Percentiles rank a stretch among this genome's conserved stretches.
phyloP scores from a whole-genome alignment of 176 grass and related monocot species.

The Carex parvula region DNA sequence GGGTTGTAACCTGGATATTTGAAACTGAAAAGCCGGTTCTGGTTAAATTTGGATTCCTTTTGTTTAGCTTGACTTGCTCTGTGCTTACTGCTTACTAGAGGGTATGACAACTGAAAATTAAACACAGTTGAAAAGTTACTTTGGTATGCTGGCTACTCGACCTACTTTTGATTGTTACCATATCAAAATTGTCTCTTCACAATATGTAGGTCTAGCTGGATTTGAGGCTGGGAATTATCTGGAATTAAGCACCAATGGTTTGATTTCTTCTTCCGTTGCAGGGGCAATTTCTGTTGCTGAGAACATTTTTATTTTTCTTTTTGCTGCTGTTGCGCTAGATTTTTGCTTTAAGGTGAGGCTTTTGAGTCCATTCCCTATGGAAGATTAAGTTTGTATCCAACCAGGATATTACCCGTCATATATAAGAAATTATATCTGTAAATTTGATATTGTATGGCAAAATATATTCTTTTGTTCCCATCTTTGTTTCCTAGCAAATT shows the following conservation, averaged over 20 bases:
- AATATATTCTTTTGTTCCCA: background rate
- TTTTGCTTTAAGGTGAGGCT: conserved; percentile 81
- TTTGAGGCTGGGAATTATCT: conserved; percentile 41
- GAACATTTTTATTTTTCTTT: conserved; percentile 73
- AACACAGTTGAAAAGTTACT: background rate
- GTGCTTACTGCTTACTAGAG: background rate
- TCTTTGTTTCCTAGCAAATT: background rate
- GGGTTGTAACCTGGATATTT: background rate
- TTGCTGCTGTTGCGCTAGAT: conserved; percentile 79
- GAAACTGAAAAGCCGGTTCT: background rate
- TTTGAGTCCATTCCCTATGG: conserved; percentile 74
- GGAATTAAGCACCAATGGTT: conserved; percentile 49
- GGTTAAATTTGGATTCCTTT: background rate
- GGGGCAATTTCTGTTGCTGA: conserved; percentile 53
- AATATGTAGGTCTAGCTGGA: conserved; percentile 64
- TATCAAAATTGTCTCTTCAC: background rate
- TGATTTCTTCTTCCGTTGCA: conserved; percentile 44
- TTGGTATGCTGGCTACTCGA: background rate
- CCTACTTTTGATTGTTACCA: background rate
- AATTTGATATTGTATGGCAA: background rate
- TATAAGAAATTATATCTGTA: conserved; percentile 22
- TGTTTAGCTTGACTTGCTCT: background rate
- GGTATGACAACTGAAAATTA: background rate
- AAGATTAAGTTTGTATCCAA: conserved; percentile 27
- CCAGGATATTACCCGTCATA: background rate